Base-by-base conservation (phyloP, 768 basidiomycete species). In the Glaciozyma antarctica region DNA sequence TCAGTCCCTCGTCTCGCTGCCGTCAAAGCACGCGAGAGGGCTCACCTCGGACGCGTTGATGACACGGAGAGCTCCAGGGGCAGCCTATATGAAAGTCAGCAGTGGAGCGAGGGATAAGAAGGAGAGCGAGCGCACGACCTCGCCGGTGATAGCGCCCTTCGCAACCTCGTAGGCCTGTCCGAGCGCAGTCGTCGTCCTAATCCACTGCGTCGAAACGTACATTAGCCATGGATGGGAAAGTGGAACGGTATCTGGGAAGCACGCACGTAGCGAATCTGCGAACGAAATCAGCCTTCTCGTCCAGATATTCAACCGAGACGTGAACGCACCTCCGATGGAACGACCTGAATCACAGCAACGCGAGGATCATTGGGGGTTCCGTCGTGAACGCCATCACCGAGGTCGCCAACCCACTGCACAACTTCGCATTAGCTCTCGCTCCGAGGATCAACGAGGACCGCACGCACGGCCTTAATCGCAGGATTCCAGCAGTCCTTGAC, bases 71-170 rank as follows among this genome's bases (percentile, higher is more conserved):
- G 22, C 19, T 24, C 70, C 70, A 4, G 70, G 70, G 9, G 70
- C 55, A 19, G 70, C 38, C 38, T 41, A 2, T 41, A 41, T 12
- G 38, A 13, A 12, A 2, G 38, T 41, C 13, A 10, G 38, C 8
- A 13, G 38, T 34, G 5, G 5, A 34, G 34, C 34, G 38, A 7
- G 38, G 10, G 12, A 41, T 41, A 41, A 41, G 38, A 41, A 15
- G 38, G 38, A 41, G 38, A 41, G 38, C 6, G 38, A 41, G 13
- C 38, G 38, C 38, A 41, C 70, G 13, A 65, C 64, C 60, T 71
- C 64, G 62, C 70, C 70, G 2, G 70, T 71, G 41, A 71, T n/a
- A 2, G 70, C 67, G 15, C 70, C 70, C 67, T 71, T 71, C 60
- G 58, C 53, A 21, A 71, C 70, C 30, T 71, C 67, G 48, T 45